Conservation (phyloP, 2,329 filamentous ascomycete genomes). For the Nemania sp. region DNA sequence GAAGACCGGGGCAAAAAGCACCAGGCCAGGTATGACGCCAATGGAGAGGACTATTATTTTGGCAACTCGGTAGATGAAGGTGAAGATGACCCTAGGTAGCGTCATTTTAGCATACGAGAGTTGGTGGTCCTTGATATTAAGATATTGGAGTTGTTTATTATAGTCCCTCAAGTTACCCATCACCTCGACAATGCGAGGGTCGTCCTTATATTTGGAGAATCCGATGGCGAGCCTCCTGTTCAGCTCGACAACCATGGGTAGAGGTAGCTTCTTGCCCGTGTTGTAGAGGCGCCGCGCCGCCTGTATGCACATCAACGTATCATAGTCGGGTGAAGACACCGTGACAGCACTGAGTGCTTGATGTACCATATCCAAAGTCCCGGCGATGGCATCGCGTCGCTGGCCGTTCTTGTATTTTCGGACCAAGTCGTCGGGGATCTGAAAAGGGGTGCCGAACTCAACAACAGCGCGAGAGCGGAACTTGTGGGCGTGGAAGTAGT, state of each 20-base stretch:
- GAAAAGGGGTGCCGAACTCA: conserved; percentile 89
- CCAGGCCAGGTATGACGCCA: conserved; percentile 80
- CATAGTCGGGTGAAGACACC: conserved; percentile 89
- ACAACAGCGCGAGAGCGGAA: conserved; percentile 95
- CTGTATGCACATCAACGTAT: conserved; percentile 96
- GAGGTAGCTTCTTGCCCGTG: conserved; percentile 87
- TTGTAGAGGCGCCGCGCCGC: conserved; percentile 91
- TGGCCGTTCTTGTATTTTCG: conserved; percentile 83
- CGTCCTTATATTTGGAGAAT: conserved; percentile 90
- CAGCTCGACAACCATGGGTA: conserved; percentile 91
- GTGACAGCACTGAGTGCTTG: conserved; percentile 85
- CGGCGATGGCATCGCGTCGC: conserved; percentile 82
- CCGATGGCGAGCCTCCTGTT: conserved; percentile 89
- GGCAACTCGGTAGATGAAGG: conserved; percentile 75
- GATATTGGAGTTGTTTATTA: conserved; percentile 81
- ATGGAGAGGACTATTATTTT: conserved; percentile 78
- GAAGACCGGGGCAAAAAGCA: conserved; percentile 89
- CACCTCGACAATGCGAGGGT: conserved; percentile 77
- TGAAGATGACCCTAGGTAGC: conserved; percentile 72
- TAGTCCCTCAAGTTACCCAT: conserved; percentile 79
- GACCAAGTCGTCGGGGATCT: conserved; percentile 80
- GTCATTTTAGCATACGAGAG: conserved; percentile 89
- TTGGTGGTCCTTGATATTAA: conserved; percentile 91
- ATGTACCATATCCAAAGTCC: conserved; percentile 84
- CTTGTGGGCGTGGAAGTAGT: conserved; percentile 99